Evolutionary conservation across 192 early-diverging fungal genomes (phyloP).

Genomic region (Backusella sp.): DNA sequence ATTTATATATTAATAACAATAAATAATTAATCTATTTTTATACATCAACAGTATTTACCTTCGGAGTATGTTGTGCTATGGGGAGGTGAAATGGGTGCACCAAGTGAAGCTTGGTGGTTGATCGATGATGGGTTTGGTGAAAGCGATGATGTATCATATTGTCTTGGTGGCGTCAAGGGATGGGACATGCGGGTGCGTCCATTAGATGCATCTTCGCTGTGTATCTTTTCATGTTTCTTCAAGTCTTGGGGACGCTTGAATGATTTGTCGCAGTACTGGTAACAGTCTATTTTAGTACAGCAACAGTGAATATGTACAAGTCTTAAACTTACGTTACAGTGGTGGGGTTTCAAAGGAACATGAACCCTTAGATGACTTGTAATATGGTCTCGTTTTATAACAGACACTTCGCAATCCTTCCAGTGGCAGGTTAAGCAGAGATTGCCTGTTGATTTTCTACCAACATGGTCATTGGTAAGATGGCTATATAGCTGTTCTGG

Average conservation of each 20-base stretch:
- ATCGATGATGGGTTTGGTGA: constrained; percentile 9
- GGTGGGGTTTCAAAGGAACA: constrained; percentile 87
- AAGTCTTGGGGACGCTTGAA: constrained; percentile 94
- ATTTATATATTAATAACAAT: neutral
- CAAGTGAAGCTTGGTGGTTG: constrained; percentile 25
- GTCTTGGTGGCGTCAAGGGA: constrained; percentile 17
- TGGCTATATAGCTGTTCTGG: constrained; percentile 85
- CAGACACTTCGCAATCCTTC: constrained; percentile 72
- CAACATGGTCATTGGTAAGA: constrained; percentile 87
- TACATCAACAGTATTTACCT: constrained; percentile 10
- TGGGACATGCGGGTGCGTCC: neutral
- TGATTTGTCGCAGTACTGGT: constrained; percentile 71
- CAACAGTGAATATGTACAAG: constrained; percentile 73
- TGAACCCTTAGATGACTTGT: constrained; percentile 95
- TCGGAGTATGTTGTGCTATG: constrained; percentile 27
- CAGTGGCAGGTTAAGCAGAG: constrained; percentile 88
- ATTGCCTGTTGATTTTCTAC: constrained; percentile 85
- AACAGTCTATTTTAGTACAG: constrained; percentile 37
- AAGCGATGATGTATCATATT: neutral
- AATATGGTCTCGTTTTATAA: constrained; percentile 92
- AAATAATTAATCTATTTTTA: neutral
- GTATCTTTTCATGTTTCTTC: constrained; percentile 88
- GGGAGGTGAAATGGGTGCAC: constrained; percentile 16
- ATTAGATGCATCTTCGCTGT: constrained; percentile 44
- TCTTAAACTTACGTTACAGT: constrained; percentile 74